Conservation (phyloP, 345 rosid genomes). For the Abelmoschus esculentus region DNA sequence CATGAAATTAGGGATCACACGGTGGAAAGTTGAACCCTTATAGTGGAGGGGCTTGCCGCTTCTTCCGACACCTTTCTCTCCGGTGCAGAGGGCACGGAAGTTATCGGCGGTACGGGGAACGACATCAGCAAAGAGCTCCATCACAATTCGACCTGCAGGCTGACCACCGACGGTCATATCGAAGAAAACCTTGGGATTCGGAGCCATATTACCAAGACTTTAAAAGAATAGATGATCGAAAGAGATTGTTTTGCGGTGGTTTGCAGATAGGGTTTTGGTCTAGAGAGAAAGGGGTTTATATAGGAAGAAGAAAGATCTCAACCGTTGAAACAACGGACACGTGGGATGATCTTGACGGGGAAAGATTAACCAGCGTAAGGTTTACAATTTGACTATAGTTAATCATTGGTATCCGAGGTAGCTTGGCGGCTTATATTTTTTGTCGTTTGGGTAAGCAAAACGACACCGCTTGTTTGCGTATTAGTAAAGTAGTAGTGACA, state of each 20-base stretch:
- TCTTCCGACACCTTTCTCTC: background rate
- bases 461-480: too few relatives aligned
- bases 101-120: slow-evolving; percentile 1
- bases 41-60: background rate
- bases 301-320: background rate
- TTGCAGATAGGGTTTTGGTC: background rate
- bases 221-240: background rate
- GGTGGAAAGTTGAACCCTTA: background rate
- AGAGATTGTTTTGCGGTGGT: background rate
- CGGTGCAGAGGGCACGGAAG: background rate
- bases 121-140: background rate
- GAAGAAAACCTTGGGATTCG: background rate
- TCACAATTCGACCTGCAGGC: background rate
- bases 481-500: too few relatives aligned
- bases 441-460: background rate
- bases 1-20: background rate
- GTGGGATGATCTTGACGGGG: background rate
- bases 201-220: background rate
- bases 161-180: background rate
- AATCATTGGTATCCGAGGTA: background rate
- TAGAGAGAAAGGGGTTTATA: background rate
- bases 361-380: background rate
- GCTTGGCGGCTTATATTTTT: background rate
- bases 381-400: background rate
- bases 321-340: background rate